Evolutionary conservation across 257 asterid genomes (phyloP), one percentile per base, ranked within the genome.

Genomic region (Jasminum sambac): DNA sequence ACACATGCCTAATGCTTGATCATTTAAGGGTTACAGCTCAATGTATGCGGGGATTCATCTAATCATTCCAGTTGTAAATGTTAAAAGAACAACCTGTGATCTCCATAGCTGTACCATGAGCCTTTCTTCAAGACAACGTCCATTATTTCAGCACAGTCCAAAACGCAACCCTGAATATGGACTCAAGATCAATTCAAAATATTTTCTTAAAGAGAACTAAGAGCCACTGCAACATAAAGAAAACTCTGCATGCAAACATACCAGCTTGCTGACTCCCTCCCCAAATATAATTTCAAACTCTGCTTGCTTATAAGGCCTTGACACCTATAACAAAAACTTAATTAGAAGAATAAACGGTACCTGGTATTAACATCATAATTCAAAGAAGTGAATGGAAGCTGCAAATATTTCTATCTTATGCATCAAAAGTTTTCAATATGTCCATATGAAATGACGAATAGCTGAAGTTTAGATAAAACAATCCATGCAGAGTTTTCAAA

Each of bases 301-400:
- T 67, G 98, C 99, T 87, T 95, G 98, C 83, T 88, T 95, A 84
- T 91, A 95, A 11, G 99, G 99, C 86, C 99, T 89, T 21, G 98
- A 95, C 30, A 95, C 99, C 98, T 90, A 82, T 68, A 61, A 78
- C 19, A 30, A 74, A 50, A 13, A 24, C 50, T 17, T 17, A 46
- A 63, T n/a, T 11, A 73, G 81, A 71, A 76, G 72, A 26, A 74
- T 24, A 55, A 13, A 76, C 46, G 60, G 42, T 24, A 63, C 58
- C 70, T 30, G 50, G 43, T 62, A 72, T 46, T 34, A 46, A 44
- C 43, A 63, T 71, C 25, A 67, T 73, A 69, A 67, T 46, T 26
- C 37, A 25, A n/a, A 12, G 65, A 63, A 69, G n/a, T 12, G 21
- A 25, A 58, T 69, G 25, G 42, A 24, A 34, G 59, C 59, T 10